Base-by-base conservation (phyloP, 2,329 filamentous ascomycete genomes). In the Phyllosticta citrichinensis region DNA sequence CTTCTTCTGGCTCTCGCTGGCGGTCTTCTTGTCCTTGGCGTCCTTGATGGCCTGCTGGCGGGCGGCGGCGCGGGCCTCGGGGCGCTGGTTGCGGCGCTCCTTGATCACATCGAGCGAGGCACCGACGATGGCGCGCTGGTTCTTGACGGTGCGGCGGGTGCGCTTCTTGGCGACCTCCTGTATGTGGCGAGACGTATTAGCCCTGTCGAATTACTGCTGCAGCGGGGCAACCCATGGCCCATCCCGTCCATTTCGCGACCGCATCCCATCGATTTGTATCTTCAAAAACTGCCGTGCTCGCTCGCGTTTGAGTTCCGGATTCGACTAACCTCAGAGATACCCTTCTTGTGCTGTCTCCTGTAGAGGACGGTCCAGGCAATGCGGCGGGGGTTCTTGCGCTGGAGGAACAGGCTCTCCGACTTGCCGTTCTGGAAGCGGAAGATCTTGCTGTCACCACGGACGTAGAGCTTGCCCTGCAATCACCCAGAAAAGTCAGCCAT, bases 351-450 rank as follows among this genome's bases (percentile, higher is more conserved):
- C 83, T 96, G 90, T 81, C 93, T 89, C 80, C 94, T 88, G 90
- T 90, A 99, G 68, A 99, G 89, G 74, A 92, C 87, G 70, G 94
- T 99, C 94, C 94, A 99, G 72, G 93, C 87, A 80, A 99, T 97
- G 79, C 93, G 91, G 81, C 94, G 93, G 79, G 94, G 94, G 87
- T 99, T 99, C 91, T 99, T 99, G 86, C 94, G 93, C 87, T 99
- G 94, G 73, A 97, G 90, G 87, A 99, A 99, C 71, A 99, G 90
- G 71, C 91, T 96, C 84, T 99, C 94, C 81, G 91, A 93, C 85
- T 99, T 99, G 84, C 94, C 91, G 83, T 96, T 97, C 83, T 96
- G 91, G 89, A 99, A 99, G 78, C 94, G 92, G 89, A 99, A 99
- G 85, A 97, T 87, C 86, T 97, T 99, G 91, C 89, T 96, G 86